Base-by-base conservation (phyloP, 2,329 filamentous ascomycete genomes). In the Amauroascus verrucosus region DNA sequence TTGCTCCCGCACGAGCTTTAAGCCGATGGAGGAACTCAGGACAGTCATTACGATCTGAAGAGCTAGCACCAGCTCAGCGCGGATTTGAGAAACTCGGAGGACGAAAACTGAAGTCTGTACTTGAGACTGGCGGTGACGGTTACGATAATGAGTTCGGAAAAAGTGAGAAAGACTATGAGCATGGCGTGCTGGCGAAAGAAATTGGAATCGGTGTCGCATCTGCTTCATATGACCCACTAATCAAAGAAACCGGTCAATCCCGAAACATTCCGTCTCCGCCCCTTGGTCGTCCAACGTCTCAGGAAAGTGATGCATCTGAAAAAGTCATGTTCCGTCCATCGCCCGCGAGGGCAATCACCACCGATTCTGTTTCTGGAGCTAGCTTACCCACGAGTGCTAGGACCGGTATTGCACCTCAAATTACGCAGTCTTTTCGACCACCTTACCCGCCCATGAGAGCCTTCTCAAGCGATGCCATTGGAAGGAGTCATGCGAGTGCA, bases 51-150 rank as follows among this genome's bases (percentile, higher is more conserved):
- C 61, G 64, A 26, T 69, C 68, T 3, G 53, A 64, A 11, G 65
- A 64, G 14, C 67, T 69, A 1, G 61, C 56, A 16, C 60, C 68
- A 6, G 70, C 69, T 47, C 73, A 76, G 55, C 70, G 72, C 7
- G 73, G 74, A 2, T 76, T 76, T 57, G 73, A 75, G 56, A 75
- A 74, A 58, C 68, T 76, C 22, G 72, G 72, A 6, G 74, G 74
- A 9, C 65, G 74, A 26, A 76, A 76, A 54, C 69, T 76, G 16
- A 65, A 68, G 13, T 70, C 73, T 2, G 73, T 74, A 2, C 63
- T 75, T n/a, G 66, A 67, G 16, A 69, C 70, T 22, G 72, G 72
- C 9, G 73, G 73, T 26, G 72, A 75, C 57, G 72, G 72, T 1
- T 75, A 70, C 57, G 72, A 72, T 26, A 68, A 69, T 18, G 48